phyloP scores from a whole-genome alignment of 345 rosid genomes.

The Fremontodendron californicum region DNA sequence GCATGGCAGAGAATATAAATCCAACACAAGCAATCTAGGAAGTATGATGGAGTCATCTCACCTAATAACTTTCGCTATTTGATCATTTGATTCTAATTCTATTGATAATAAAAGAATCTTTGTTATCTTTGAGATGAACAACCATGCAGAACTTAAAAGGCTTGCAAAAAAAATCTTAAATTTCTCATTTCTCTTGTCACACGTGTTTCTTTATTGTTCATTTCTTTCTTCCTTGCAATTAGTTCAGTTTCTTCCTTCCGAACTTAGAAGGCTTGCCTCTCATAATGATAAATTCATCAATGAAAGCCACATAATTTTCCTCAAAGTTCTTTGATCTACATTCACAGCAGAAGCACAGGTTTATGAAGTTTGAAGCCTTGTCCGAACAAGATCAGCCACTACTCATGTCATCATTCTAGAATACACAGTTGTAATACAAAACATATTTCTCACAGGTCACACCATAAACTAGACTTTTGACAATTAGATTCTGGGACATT shows the following conservation, averaged over 20 bases:
- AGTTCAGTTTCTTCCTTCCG: no score
- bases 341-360: neutral
- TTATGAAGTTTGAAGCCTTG: neutral
- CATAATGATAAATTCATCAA: neutral
- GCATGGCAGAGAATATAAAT: no score
- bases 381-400: neutral
- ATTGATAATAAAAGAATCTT: no score
- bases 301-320: neutral
- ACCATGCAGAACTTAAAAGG: no score
- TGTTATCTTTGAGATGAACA: no score
- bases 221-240: no score
- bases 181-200: no score
- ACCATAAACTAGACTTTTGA: neutral
- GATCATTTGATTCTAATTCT: no score
- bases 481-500: neutral
- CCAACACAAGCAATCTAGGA: neutral
- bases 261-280: no score
- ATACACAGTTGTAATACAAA: neutral
- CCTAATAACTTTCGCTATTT: no score
- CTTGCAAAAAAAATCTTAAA: no score
- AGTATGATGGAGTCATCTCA: neutral
- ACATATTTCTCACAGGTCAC: neutral
- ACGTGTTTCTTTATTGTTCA: no score
- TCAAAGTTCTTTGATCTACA: neutral
- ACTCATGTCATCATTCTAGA: neutral